Evolutionary conservation across 2,329 filamentous ascomycete genomes (phyloP), one percentile per base, ranked within the genome.

Genomic region (Hyphodiscus sp.): DNA sequence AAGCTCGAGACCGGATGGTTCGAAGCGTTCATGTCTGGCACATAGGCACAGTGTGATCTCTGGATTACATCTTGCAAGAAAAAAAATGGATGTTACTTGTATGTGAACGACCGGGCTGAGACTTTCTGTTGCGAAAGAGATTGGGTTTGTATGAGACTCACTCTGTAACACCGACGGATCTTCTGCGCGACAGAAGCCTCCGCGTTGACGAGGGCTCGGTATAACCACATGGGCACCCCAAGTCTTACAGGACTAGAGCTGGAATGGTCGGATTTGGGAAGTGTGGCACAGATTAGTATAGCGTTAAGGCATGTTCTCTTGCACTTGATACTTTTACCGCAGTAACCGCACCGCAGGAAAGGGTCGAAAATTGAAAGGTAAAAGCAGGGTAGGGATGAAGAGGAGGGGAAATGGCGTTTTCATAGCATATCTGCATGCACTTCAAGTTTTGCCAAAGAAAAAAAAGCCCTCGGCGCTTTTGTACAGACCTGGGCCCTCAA

Each of bases 311-410:
- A 38, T 15, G 33, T 15, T 38, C 33, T 41, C 20, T 42, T 51
- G 49, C 43, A 41, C 49, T 38, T 15, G 4, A n/a, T 15, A n/a
- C 33, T 38, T 38, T 10, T 38, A 38, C 33, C 33, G 33, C 33
- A 38, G 11, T 2, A 10, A 38, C 33, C 33, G 33, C 33, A 38
- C 33, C 33, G 33, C 33, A 38, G 11, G 50, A 48, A 48, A 52
- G 45, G 50, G 38, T 45, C 50, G 50, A 52, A 48, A 9, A 51
- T 41, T 50, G 33, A 38, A 4, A 10, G 33, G 33, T 4, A 38
- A 38, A 15, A 38, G 11, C 13, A 38, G 33, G 33, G 5, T 29
- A 41, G 18, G 41, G 20, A 51, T 51, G 44, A 41, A 48, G 38
- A 45, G 50, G 33, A 38, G 33, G 33, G 33, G 26, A 45, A 38